Base-by-base conservation (phyloP, 1,284 basidiomycete genomes). In the Vanrija sp. region DNA sequence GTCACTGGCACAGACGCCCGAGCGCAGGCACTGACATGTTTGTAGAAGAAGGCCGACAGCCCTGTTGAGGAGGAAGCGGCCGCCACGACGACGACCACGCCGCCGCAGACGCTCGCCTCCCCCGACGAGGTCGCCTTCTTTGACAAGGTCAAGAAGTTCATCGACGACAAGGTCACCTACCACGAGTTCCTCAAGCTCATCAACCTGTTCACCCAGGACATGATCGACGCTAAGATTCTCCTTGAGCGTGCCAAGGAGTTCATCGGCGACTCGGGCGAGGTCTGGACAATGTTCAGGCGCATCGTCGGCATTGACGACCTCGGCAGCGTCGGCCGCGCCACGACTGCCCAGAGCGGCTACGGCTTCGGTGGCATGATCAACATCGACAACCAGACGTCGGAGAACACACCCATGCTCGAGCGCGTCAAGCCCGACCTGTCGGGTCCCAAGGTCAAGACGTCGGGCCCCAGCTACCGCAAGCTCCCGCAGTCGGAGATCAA, bases 111-210 rank as follows among this genome's bases (percentile, higher is more conserved):
- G 5, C 79, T 79, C 56, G 82, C 84, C 2, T 82, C 86, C 3
- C 83, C 86, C n/a, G 89, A 92, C 62, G 93, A 96, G 69, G 83
- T 95, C 23, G 80, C 88, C 14, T 98, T 98, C 81, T 98, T 98
- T 69, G 93, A 98, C 71, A 85, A 89, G 50, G 89, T 92, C 65
- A 93, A 91, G 74, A 88, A 88, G 58, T 83, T 84, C 45, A 82
- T 97, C 57, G 73, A 94, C 66, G 91, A 88, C 71, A 86, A 90
- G 40, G 86, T 91, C 51, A 87, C 87, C 5, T 98, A 96, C 79
- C 89, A 94, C 73, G 95, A 98, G 77, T 98, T 98, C 78, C 80
- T 98, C 63, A 97, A 95, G 74, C 81, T 97, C 54, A 84, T 97
- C 70, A 98, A 98, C 72, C 81, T 98, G 1, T 98, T 95, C 74